Conservation (phyloP, 768 basidiomycete genomes). For the Suillus hirtellus region DNA sequence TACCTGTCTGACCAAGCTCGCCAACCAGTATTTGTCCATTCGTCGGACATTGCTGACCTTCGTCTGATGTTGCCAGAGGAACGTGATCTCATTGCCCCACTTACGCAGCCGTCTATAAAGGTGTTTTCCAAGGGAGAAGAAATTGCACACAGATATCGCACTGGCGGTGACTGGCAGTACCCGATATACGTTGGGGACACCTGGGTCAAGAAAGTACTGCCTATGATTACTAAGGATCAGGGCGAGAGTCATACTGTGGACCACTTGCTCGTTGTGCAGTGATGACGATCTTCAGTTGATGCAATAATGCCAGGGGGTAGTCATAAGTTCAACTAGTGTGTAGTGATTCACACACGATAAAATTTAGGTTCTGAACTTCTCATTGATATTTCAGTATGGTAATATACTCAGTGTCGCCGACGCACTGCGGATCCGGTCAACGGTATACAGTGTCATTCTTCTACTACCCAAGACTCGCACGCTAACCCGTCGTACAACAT, state of each 20-base stretch:
- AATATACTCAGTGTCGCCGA: too few species aligned
- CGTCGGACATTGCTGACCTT: conserved; percentile 1
- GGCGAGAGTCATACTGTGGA: not conserved
- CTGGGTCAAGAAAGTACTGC: conserved; percentile 19
- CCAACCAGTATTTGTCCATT: conserved; percentile 21
- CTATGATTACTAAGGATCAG: not conserved
- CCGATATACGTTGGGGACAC: conserved; percentile 27
- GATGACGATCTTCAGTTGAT: not conserved
- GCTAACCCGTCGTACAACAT: not conserved
- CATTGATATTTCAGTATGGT: too few species aligned
- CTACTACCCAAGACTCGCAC: not conserved
- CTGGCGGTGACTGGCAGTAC: too few species aligned
- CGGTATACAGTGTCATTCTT: too few species aligned
- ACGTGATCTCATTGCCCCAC: conserved; percentile 12
- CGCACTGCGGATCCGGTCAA: too few species aligned
- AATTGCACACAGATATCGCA: conserved; percentile 15
- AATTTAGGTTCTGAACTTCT: too few species aligned
- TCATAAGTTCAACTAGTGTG: not conserved
- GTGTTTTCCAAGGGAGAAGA: conserved; percentile 23
- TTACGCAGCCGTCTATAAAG: conserved; percentile 13
- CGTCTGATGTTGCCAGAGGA: conserved; percentile 12
- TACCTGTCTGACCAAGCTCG: conserved; percentile 24
- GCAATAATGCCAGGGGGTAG: not conserved
- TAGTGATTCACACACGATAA: too few species aligned
- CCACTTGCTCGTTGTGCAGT: not conserved